These are phyloP conservation scores for Pseudogymnoascus sp. DNA, from an alignment of 2,329 filamentous ascomycete genomes.

Conservation along the genomic window DNA sequence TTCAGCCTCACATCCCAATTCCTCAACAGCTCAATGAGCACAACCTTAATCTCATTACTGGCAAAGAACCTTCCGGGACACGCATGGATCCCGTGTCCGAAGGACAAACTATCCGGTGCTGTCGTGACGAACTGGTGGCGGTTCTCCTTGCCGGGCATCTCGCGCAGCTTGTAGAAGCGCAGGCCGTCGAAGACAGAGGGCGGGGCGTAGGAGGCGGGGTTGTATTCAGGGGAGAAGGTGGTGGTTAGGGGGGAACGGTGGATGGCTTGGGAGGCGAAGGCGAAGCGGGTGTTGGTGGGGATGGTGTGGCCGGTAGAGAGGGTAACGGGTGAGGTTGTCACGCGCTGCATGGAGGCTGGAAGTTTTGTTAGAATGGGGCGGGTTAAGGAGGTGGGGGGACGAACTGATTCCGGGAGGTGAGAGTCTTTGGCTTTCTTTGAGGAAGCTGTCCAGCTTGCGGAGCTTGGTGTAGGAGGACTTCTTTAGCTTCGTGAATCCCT, in stretches of 20 bases:
- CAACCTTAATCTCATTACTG: slow-evolving; percentile 33
- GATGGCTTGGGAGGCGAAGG: slow-evolving; percentile 26
- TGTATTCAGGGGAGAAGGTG: slow-evolving; percentile 21
- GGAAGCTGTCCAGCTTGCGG: slow-evolving; percentile 33
- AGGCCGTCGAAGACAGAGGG: slow-evolving; percentile 20
- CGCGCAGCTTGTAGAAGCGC: slow-evolving; percentile 19
- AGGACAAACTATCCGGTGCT: slow-evolving; percentile 26
- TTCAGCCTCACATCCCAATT: slow-evolving; percentile 35
- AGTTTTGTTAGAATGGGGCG: background rate
- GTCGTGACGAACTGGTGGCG: slow-evolving; percentile 32
- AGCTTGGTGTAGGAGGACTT: slow-evolving; percentile 20
- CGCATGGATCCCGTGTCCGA: slow-evolving; percentile 36
- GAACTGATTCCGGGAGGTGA: slow-evolving; percentile 28
- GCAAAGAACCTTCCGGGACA: slow-evolving; percentile 37
- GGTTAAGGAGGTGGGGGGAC: slow-evolving; percentile 4
- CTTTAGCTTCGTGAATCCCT: slow-evolving; percentile 29
- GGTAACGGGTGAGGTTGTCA: slow-evolving; percentile 18
- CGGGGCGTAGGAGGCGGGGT: slow-evolving; percentile 12
- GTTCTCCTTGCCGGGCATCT: slow-evolving; percentile 20
- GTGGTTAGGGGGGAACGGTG: slow-evolving; percentile 19
- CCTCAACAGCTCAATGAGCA: slow-evolving; percentile 26
- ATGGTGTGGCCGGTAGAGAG: slow-evolving; percentile 30
- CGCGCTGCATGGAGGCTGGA: slow-evolving; percentile 18
- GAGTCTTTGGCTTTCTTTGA: slow-evolving; percentile 34
- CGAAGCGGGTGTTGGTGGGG: slow-evolving; percentile 24